Base-by-base conservation (phyloP, 306 rosid genomes). In the Prunus kanzakura region DNA sequence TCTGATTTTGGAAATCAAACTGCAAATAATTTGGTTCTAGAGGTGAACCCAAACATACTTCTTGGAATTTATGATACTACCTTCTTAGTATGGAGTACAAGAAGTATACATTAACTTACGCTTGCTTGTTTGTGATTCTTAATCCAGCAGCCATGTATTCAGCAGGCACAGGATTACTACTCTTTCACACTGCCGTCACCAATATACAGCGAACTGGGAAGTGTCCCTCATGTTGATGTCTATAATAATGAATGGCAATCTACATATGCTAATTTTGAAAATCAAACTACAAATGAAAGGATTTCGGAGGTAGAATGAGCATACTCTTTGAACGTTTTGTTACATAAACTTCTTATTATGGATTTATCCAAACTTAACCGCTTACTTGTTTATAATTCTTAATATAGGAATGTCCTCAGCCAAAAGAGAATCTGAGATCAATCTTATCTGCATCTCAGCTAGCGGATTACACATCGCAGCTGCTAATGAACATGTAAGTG, bases 251-350 rank as follows among this genome's bases (percentile, higher is more conserved):
- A 56, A 56, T 56, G 62, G 25, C 4, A 16, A 12, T 41, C 43
- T 16, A 23, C 19, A 3, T 1, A 22, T 3, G 1, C 56, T 51
- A 55, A 8, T 51, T 23, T 0, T 51, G 77, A 52, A 25, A 71
- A 20, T 71, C 57, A 0, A 45, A 14, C 4, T 64, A 8, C 67
- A 55, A 1, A 15, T 49, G 0, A 4, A 64, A 58, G 8, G 29
- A 67, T 20, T 76, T 56, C 60, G 22, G 70, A 62, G 82, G 93
- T 91, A 69, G 92, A 82, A 63, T 71, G 63, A 81, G 60, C 47
- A 64, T 79, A n/a, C 30, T 58, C 68, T 20, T 14, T 75, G 18
- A 22, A 56, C 69, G 19, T 60, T 68, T 76, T 20, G 66, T 8
- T 35, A 25, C 64, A 18, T 64, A 15, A 68, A 79, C 29, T 19